Evolutionary conservation across 768 basidiomycete species (phyloP), one percentile per base, ranked within the genome.

Genomic region (Favolaschia claudopus): DNA sequence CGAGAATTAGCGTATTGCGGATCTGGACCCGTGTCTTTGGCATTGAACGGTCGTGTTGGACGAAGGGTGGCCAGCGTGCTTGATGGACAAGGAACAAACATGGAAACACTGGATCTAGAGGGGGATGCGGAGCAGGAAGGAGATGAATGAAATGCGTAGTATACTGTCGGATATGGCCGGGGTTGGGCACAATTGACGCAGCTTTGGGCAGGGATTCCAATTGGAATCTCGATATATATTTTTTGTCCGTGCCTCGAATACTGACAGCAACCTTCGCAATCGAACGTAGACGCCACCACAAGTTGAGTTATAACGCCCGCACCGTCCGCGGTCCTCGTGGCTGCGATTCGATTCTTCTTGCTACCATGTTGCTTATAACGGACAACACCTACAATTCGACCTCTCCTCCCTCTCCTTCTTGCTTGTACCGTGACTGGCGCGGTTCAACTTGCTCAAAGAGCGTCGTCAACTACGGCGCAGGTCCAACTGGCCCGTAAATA

Each of bases 91-190:
- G 91, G 90, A 63, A 80, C 77, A 62, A 76, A 74, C 56, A 69
- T 93, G 81, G 89, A 93, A 76, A 80, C 88, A 40, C 77, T 92
- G 67, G 92, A 93, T 79, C 78, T 93, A 76, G 92, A 91, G 77
- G 88, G 82, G 53, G 86, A 87, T 62, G 85, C 74, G 63, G 86
- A 85, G 67, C 80, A 74, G 54, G 62, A 68, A 60, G 65, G 65
- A 58, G 66, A 65, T 51, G 67, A 67, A 58, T 70, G 58, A 49
- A 68, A 64, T 59, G 71, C 60, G 69, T 57, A 31, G 50, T 22
- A 22, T 53, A 53, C 45, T 15, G 22, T 25, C 58, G 58, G 51
- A 60, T 43, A 60, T 60, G 51, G 45, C 43, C 53, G 43, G 33
- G 34, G 46, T 36, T 36, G 34, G 34, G 3, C 19, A 14, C 14